Conservation (phyloP, 1,139 yeast species). For the Taiozyma sp. region DNA sequence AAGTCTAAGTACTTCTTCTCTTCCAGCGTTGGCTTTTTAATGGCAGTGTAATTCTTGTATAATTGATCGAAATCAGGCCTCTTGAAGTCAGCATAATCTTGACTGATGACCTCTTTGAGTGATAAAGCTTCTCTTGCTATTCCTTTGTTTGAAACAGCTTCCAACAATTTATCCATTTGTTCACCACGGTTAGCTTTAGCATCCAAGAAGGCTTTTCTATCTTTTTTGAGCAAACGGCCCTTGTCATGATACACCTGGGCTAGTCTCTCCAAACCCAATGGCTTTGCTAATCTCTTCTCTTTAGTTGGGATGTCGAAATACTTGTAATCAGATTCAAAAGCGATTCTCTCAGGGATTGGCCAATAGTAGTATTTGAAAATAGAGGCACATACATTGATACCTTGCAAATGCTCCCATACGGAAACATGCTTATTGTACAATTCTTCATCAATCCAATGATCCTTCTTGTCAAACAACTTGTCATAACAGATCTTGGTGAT, state of each 20-base stretch:
- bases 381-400: slow-evolving; percentile 25
- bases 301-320: slow-evolving; percentile 21
- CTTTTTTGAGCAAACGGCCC: background rate
- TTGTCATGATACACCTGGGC: slow-evolving; percentile 11
- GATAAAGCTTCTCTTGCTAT: slow-evolving; percentile 5
- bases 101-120: slow-evolving; percentile 6
- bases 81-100: slow-evolving; percentile 13
- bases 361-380: slow-evolving; percentile 23
- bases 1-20: slow-evolving; percentile 23
- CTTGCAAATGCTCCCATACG: slow-evolving; percentile 23
- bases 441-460: slow-evolving; percentile 23
- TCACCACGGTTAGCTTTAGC: slow-evolving; percentile 1
- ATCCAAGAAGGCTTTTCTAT: slow-evolving; percentile 2
- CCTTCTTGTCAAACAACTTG: slow-evolving; percentile 20
- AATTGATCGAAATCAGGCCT: slow-evolving; percentile 15
- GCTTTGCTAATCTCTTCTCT: slow-evolving; percentile 13
- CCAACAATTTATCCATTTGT: slow-evolving; percentile 4
- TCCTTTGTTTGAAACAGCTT: background rate
- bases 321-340: slow-evolving; percentile 23
- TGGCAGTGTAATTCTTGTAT: slow-evolving; percentile 8
- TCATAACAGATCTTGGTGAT: slow-evolving; percentile 20
- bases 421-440: slow-evolving; percentile 9
- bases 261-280: slow-evolving; percentile 18
- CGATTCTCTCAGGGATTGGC: slow-evolving; percentile 22
- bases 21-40: slow-evolving; percentile 12